phyloP scores from a whole-genome alignment of 106 monocot genomes.

The Apostasia ramifera region DNA sequence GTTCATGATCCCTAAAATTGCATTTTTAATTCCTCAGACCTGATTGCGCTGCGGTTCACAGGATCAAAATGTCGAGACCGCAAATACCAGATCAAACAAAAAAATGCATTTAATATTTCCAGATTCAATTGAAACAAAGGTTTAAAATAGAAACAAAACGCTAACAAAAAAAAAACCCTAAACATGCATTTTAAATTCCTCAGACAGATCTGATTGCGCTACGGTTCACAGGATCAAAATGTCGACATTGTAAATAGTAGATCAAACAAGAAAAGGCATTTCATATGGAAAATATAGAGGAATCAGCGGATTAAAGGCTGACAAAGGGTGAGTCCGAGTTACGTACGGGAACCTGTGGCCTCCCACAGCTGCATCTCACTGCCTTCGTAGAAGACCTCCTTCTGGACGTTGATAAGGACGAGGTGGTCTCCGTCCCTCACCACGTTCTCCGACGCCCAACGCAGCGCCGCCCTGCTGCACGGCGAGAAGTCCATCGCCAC shows the following conservation, averaged over 20 bases:
- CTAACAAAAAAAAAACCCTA: background rate
- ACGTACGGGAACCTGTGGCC: constrained; percentile 71
- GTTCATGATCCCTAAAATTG: background rate
- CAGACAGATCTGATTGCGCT: background rate
- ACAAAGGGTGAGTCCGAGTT: background rate
- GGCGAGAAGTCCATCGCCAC: constrained; percentile 89
- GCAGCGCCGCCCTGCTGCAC: constrained; percentile 76
- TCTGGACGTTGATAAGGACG: constrained; percentile 55
- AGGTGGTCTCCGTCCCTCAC: constrained; percentile 51
- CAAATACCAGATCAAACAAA: background rate
- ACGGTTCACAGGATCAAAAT: background rate
- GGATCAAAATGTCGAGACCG: background rate
- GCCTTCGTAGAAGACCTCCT: constrained; percentile 50
- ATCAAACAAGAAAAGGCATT: background rate
- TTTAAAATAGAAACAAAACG: background rate
- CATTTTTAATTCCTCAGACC: background rate
- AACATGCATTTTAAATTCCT: background rate
- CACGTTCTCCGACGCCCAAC: constrained; percentile 73
- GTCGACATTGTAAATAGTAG: background rate
- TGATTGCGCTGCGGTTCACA: background rate
- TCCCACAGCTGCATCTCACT: constrained; percentile 91
- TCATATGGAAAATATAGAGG: background rate
- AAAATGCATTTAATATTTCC: background rate
- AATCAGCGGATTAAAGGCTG: background rate
- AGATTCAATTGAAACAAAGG: background rate